phyloP scores from a whole-genome alignment of 306 rosid species.

The Castanea crenata region DNA sequence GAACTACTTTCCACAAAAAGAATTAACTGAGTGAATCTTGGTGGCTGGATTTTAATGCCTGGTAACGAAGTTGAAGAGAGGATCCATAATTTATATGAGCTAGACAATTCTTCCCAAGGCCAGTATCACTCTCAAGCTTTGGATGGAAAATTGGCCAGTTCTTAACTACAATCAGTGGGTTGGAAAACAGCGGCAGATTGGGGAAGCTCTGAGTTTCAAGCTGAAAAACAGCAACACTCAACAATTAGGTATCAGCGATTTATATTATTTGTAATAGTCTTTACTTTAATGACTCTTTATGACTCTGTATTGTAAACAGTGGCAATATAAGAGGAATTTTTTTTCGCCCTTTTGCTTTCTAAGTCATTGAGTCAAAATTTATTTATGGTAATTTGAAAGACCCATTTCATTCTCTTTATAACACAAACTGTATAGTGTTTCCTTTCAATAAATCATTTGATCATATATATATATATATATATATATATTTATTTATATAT shows the following conservation, averaged over 20 bases:
- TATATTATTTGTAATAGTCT: neutral
- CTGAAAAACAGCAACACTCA: slow-evolving; percentile 16
- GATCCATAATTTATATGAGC: slow-evolving; percentile 31
- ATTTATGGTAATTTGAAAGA: neutral
- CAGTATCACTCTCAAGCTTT: slow-evolving; percentile 27
- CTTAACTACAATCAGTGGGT: slow-evolving; percentile 31
- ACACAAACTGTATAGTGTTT: neutral
- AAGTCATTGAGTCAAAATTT: neutral
- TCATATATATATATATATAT: too few relatives aligned
- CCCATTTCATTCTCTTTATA: slow-evolving; percentile 5
- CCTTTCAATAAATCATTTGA: too few relatives aligned
- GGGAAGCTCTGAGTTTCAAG: slow-evolving; percentile 16
- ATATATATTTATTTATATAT: neutral
- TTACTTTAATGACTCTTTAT: slow-evolving; percentile 1
- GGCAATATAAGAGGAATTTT: neutral
- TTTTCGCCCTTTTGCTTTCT: neutral
- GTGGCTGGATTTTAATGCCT: slow-evolving; percentile 42
- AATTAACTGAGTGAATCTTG: slow-evolving; percentile 15
- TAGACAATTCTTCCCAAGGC: slow-evolving; percentile 24
- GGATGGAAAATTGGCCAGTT: slow-evolving; percentile 21
- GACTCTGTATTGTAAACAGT: neutral
- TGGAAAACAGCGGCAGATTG: slow-evolving; percentile 22
- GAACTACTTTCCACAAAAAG: neutral
- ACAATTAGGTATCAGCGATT: slow-evolving; percentile 23
- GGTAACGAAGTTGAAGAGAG: slow-evolving; percentile 43